Percentiles rank a stretch among this genome's conserved stretches.
phyloP scores from a whole-genome alignment of 345 rosid species.

The Aquilaria yunnanensis region DNA sequence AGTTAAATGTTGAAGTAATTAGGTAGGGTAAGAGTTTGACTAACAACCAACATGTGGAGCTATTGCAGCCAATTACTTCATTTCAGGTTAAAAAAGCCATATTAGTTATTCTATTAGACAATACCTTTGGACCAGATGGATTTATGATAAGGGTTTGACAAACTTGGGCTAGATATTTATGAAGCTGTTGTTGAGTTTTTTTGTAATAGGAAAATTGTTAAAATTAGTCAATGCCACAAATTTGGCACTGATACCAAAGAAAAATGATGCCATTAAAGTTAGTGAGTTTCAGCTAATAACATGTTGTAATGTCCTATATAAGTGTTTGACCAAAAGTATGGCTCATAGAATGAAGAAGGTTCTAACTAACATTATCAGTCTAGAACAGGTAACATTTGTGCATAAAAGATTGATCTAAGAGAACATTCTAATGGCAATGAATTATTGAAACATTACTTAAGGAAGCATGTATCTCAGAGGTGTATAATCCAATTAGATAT shows the following conservation, averaged over 20 bases:
- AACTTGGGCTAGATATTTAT: not conserved
- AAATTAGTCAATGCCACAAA: not conserved
- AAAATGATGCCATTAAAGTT: not conserved
- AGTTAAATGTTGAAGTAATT: too few species aligned
- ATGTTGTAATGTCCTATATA: not conserved
- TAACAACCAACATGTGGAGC: too few species aligned
- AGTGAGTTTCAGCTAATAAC: not conserved
- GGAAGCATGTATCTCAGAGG: not conserved
- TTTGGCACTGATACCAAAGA: not conserved
- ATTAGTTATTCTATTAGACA: not conserved
- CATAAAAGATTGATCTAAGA: not conserved
- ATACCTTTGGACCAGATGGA: not conserved
- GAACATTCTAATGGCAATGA: not conserved
- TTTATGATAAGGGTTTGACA: too few species aligned
- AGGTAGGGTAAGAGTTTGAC: too few species aligned
- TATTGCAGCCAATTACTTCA: too few species aligned
- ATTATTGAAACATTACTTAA: not conserved
- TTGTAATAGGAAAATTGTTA: not conserved
- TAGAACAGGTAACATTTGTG: not conserved
- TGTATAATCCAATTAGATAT: not conserved
- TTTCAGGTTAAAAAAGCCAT: not conserved
- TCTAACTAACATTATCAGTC: not conserved
- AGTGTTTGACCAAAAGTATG: not conserved
- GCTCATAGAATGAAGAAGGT: not conserved
- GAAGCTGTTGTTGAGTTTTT: not conserved